Evolutionary conservation across 2,329 filamentous ascomycete species (phyloP).

Genomic region (Zasmidium angulare): DNA sequence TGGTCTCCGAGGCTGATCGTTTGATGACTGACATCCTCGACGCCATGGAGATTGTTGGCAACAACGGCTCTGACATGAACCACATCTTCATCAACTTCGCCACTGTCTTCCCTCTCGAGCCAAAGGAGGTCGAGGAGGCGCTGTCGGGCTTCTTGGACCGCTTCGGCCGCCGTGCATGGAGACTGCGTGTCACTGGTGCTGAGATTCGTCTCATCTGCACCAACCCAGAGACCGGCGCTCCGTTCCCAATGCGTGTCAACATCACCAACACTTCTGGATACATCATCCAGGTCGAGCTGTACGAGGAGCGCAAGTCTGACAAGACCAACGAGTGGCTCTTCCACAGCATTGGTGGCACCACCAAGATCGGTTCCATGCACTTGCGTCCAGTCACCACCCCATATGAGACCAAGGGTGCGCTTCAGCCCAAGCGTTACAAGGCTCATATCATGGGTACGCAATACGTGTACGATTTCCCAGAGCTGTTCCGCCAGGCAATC

Average conservation of each 20-base stretch:
- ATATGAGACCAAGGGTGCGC: slow-evolving; percentile 96
- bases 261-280: slow-evolving; percentile 99
- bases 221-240: slow-evolving; percentile 76
- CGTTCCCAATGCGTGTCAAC: slow-evolving; percentile 90
- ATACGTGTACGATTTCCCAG: slow-evolving; percentile 99
- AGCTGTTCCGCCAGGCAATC: slow-evolving; percentile 96
- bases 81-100: slow-evolving; percentile 99
- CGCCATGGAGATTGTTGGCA: slow-evolving; percentile 95
- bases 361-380: slow-evolving; percentile 94
- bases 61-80: slow-evolving; percentile 98
- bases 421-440: slow-evolving; percentile 99
- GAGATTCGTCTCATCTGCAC: slow-evolving; percentile 99
- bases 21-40: slow-evolving; percentile 98
- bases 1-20: slow-evolving; percentile 94
- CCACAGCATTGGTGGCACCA: slow-evolving; percentile 93
- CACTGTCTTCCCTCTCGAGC: slow-evolving; percentile 88
- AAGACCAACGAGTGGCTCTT: slow-evolving; percentile 94
- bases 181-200: slow-evolving; percentile 91
- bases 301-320: slow-evolving; percentile 96
- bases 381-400: slow-evolving; percentile 85
- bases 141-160: slow-evolving; percentile 94
- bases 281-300: slow-evolving; percentile 95
- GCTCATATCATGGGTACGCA: slow-evolving; percentile 98
- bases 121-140: slow-evolving; percentile 86
- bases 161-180: slow-evolving; percentile 92